Evolutionary conservation across 2,329 filamentous ascomycete species (phyloP), one percentile per base, ranked within the genome.

Genomic region (Ustulina deusta): DNA sequence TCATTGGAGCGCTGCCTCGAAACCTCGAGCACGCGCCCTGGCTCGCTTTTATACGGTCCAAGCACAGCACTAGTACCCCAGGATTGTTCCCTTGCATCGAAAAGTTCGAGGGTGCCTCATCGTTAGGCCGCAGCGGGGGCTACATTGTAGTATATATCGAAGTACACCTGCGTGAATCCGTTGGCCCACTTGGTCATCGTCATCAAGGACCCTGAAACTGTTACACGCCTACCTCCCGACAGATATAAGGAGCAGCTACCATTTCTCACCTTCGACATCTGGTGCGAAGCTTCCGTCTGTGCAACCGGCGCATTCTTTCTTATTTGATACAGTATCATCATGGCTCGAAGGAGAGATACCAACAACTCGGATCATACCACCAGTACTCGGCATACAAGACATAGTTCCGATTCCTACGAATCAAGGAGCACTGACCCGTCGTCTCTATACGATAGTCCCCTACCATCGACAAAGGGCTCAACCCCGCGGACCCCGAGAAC

Each of bases 341-440:
- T 80, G 77, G 69, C 77, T 68, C 75, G 73, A 73, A 79, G 78
- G 72, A 74, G 79, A 68, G 74, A 77, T 65, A 75, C 73, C 65
- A 70, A 65, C 60, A 58, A 58, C 65, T 81, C 80, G 44, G 79
- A 76, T 66, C 77, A 78, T 71, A 78, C 77, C 59, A 78, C 80
- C 65, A 80, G 78, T 63, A 81, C 80, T 67, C 78, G 77, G 55
- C 78, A 78, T 66, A 83, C 81, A 15, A 78, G 78, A 59, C 78
- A 78, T 67, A 85, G 83, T 73, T 78, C 81, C 67, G 82, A 83
- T 49, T 84, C 83, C 20, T 82, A 82, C 68, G 78, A 79, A 57
- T 85, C 83, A 10, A 78, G 79, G 59, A 85, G 83, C 71, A 86
- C 84, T 29, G 81, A 83, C 13, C 81, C 82, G 7, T 85, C 83